Percentiles rank a stretch among this genome's conserved stretches.
These are phyloP conservation scores for Trichosporon asahii DNA, from an alignment of 1,284 basidiomycete genomes.

Conservation along the genomic window DNA sequence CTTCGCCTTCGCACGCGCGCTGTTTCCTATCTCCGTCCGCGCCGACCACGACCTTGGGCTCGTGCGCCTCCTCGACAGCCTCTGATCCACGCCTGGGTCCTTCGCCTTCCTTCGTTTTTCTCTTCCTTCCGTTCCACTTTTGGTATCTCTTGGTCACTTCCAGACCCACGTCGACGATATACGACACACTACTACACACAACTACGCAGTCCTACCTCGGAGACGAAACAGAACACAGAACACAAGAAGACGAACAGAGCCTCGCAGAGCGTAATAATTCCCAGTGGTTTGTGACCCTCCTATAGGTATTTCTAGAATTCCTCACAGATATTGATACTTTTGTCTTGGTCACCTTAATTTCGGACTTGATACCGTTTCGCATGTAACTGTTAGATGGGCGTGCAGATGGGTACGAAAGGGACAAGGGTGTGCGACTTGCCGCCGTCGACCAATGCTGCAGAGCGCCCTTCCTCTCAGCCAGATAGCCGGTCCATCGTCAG, in stretches of 20 bases:
- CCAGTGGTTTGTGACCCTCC: background rate
- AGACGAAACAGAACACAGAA: background rate
- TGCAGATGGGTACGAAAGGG: background rate
- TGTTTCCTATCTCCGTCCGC: background rate
- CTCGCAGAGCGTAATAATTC: background rate
- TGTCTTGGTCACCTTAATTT: background rate
- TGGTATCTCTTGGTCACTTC: background rate
- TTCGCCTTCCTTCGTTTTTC: background rate
- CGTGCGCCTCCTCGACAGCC: background rate
- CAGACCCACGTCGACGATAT: background rate
- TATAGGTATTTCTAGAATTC: background rate
- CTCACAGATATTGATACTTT: background rate
- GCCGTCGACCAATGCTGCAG: too few relatives aligned
- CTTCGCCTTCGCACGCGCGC: background rate
- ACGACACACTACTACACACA: background rate
- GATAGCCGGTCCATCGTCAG: too few relatives aligned
- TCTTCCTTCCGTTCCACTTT: background rate
- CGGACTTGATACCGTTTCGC: background rate
- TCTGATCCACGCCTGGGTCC: background rate
- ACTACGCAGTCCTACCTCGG: background rate
- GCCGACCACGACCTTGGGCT: background rate
- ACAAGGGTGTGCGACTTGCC: too few relatives aligned
- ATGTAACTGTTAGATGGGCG: background rate
- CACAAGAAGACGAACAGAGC: background rate
- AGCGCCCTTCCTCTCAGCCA: too few relatives aligned